Evolutionary conservation across 148 eudicot species (phyloP), one percentile per base, ranked within the genome.

Genomic region (Arbutus unedo): DNA sequence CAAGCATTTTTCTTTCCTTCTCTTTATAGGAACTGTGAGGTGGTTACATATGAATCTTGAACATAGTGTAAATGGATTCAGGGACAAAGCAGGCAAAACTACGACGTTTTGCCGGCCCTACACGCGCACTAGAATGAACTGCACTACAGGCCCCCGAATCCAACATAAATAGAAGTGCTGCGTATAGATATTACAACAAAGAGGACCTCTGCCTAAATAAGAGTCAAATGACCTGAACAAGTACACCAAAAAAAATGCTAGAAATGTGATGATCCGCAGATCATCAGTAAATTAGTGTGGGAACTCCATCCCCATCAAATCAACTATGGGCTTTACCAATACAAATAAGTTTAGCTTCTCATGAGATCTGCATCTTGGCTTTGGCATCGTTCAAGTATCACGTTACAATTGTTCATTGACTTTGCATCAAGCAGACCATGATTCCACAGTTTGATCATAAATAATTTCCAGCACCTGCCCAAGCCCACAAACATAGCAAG

Each of bases 391-490:
- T 91, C 92, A 41, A 93, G 87, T 62, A 92, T 91, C 31, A 85
- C 3, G 83, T 90, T 92, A 84, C 98, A 95, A 77, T 83, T 95
- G 88, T 92, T 92, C 87, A 95, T 92, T 55, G 90, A 75, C 74
- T 95, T 92, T 3, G 98, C 93, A 81, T 95, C 98, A 16, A 95
- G 92, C 41, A 95, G 91, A 45, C 97, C 97, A 72, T 92, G 98
- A 56, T 95, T 95, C 98, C 98, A 95, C 75, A 95, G 83, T 85
- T 93, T 95, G 53, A 93, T 85, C 98, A 95, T 93, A 78, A 93
- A 91, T 60, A 95, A 66, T 86, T 91, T 92, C 98, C 98, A 95
- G 76, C 98, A 93, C 97, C 98, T 94, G 88, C 77, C 75, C 48
- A 82, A 44, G 50, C 68, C 49, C 76, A 84, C 1, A 44, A 60